Evolutionary conservation across 306 rosid genomes (phyloP), one percentile per base, ranked within the genome.

Genomic region (Argentina anserina): DNA sequence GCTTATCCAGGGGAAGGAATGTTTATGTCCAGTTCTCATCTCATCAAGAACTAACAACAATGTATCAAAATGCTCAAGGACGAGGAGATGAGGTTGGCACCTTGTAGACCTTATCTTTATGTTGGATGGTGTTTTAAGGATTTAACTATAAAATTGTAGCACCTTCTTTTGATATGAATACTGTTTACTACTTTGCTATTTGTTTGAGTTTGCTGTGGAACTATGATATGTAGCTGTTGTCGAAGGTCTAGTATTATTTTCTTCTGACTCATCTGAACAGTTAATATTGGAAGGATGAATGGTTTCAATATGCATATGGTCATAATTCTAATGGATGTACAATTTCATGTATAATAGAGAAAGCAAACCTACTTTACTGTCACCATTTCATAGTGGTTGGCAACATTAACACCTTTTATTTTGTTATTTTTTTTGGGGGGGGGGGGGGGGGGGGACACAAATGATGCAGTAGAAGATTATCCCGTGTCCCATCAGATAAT

Each of bases 1-100:
- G 73, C 71, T 69, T 63, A 59, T 81, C 47, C 62, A 91, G 99
- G 90, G 99, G 99, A 66, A 88, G 99, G 88, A 95, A 95, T 91
- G 97, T 95, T 66, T 95, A 95, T 87, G 88, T 91, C 78, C 99
- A 95, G 78, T 95, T 88, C 81, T 95, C 99, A 41, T 95, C 99
- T 12, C 99, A 95, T 88, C 97, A 85, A 83, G 99, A 95, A 75
- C 78, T 95, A 58, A 95, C 99, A 37, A 95, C 97, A 15, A 86
- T 90, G 91, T 97, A 95, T 78, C 97, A 91, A 76, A 91, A 82
- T 70, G 67, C 74, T 70, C 99, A 95, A 91, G 97, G 92, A 50
- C 90, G 99, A 70, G 99, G 88, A 74, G 97, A 95, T 67, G 99
- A 95, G 99, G 99, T 95, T 86, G 79, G 87, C 72, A 81, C 73